These are phyloP conservation scores for Malania oleifera DNA, from an alignment of 164 flowering plant species.

Conservation along the genomic window DNA sequence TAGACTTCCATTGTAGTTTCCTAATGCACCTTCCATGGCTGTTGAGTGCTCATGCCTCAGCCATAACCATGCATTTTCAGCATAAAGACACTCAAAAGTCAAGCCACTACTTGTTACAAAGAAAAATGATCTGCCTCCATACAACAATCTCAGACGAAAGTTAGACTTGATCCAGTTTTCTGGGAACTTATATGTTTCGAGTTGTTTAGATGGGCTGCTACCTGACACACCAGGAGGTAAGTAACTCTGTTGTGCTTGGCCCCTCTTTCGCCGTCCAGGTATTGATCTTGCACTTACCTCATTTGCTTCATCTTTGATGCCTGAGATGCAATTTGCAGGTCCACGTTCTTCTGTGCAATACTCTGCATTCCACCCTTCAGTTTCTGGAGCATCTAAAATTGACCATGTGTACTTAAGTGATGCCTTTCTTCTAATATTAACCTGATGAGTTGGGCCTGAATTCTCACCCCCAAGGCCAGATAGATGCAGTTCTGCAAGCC, in stretches of 20 bases:
- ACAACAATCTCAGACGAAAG: constrained; percentile 57
- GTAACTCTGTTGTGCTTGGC: constrained; percentile 39
- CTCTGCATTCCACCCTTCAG: constrained; percentile 93
- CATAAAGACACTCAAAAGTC: constrained; percentile 55
- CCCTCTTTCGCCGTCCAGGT: constrained; percentile 42
- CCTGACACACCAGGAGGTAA: constrained; percentile 26
- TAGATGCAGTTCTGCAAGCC: constrained; percentile 78
- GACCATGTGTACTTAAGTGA: constrained; percentile 60
- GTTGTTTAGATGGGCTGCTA: constrained; percentile 15
- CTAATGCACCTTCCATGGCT: constrained; percentile 57
- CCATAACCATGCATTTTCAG: constrained; percentile 71
- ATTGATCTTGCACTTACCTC: constrained; percentile 30
- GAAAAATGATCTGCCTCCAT: constrained; percentile 62
- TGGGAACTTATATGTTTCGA: constrained; percentile 24
- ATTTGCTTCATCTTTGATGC: constrained; percentile 55
- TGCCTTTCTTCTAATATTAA: constrained; percentile 38
- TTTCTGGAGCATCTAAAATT: constrained; percentile 72
- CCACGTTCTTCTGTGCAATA: constrained; percentile 82
- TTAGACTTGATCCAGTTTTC: constrained; percentile 28
- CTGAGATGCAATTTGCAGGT: constrained; percentile 66
- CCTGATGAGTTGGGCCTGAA: constrained; percentile 40
- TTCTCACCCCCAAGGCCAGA: constrained; percentile 71
- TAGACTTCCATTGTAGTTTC: constrained; percentile 76
- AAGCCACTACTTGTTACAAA: constrained; percentile 48
- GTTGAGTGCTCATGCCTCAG: constrained; percentile 62